phyloP scores from a whole-genome alignment of 2,329 filamentous ascomycete genomes.

The Neopestalotiopsis rosae region DNA sequence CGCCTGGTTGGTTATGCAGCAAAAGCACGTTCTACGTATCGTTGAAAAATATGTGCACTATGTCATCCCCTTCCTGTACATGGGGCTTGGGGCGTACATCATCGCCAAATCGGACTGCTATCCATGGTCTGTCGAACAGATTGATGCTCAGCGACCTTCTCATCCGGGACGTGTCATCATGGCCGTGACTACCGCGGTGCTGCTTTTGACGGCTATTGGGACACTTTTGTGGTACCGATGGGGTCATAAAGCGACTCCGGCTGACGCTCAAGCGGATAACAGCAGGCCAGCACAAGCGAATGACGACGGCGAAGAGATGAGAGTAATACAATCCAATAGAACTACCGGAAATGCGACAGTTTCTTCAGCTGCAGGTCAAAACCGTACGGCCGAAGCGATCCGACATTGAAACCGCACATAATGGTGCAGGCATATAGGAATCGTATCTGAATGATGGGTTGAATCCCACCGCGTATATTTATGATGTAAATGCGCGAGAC shows the following conservation, averaged over 20 bases:
- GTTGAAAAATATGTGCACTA: slow-evolving; percentile 31
- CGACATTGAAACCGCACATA: no score
- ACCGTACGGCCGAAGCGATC: not conserved
- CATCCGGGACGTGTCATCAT: slow-evolving; percentile 12
- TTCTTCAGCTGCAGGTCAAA: not conserved
- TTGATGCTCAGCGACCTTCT: slow-evolving; percentile 3
- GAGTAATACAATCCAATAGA: not conserved
- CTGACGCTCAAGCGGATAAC: not conserved
- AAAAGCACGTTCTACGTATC: slow-evolving; percentile 34
- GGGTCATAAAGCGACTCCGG: not conserved
- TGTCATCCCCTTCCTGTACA: slow-evolving; percentile 38
- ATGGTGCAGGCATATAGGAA: no score
- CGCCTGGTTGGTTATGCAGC: slow-evolving; percentile 37
- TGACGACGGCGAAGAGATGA: not conserved
- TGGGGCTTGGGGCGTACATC: slow-evolving; percentile 39
- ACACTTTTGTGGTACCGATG: slow-evolving; percentile 10
- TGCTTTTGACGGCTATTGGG: slow-evolving; percentile 11
- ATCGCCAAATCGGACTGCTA: slow-evolving; percentile 38
- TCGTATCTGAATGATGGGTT: no score
- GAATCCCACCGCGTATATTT: no score
- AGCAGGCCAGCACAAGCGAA: not conserved
- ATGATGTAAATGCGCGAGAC: no score
- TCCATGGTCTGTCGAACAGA: slow-evolving; percentile 36
- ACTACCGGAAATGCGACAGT: not conserved
- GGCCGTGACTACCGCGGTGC: slow-evolving; percentile 12